Conservation (phyloP, 257 asterid genomes). For the Solanum tacnaense region DNA sequence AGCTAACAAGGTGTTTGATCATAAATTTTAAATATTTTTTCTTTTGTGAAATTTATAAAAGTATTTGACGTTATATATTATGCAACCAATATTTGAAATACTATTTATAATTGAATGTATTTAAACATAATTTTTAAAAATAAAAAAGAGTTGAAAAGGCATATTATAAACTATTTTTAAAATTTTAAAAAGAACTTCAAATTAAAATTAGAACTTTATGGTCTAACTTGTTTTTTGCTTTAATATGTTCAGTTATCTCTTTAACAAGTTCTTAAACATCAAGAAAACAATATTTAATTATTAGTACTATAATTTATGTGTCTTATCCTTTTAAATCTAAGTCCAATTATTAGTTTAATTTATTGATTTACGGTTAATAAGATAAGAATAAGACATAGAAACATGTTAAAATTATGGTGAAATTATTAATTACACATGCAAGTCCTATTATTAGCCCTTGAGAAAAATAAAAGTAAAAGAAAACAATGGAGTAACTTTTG, state of each 20-base stretch:
- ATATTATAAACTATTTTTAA: too few relatives aligned
- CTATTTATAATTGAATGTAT: too few relatives aligned
- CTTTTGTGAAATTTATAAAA: not conserved
- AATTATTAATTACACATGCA: not conserved
- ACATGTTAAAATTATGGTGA: not conserved
- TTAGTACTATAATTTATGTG: not conserved
- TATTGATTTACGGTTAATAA: too few relatives aligned
- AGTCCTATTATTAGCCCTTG: not conserved
- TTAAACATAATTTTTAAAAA: too few relatives aligned
- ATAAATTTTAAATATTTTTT: not conserved
- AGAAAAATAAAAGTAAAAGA: not conserved
- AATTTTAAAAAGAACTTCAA: not conserved
- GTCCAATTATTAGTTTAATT: not conserved
- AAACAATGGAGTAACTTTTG: not conserved
- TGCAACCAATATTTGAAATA: not conserved
- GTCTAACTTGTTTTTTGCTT: not conserved
- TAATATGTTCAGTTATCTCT: not conserved
- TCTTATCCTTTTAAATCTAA: not conserved
- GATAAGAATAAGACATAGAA: not conserved
- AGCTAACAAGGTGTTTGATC: not conserved
- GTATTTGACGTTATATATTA: too few relatives aligned
- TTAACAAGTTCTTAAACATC: not conserved
- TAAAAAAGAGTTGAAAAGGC: too few relatives aligned
- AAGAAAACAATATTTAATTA: too few relatives aligned
- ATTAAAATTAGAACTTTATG: not conserved